These are phyloP conservation scores for Zizania latifolia DNA, from an alignment of 176 grass and related monocot genomes.

Conservation along the genomic window DNA sequence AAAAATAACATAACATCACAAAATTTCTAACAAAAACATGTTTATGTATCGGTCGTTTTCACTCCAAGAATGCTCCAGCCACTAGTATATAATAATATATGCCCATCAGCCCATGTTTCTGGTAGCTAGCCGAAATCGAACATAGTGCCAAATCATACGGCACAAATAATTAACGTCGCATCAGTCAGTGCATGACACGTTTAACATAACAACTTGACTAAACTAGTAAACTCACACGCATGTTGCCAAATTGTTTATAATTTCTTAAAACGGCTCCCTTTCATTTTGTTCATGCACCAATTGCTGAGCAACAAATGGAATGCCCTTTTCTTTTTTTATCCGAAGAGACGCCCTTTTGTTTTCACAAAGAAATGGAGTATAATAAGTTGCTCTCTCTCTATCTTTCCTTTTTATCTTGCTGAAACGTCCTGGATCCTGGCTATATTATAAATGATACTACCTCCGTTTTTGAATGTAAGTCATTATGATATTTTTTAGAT, in stretches of 20 bases:
- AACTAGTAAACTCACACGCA: neutral
- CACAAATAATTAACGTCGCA: neutral
- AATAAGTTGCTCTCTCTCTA: neutral
- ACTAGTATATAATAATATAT: neutral
- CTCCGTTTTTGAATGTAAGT: no score
- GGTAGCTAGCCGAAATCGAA: neutral
- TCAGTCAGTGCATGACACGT: neutral
- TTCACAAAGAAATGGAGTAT: neutral
- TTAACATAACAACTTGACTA: neutral
- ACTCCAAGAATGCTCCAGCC: neutral
- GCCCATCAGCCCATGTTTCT: no score
- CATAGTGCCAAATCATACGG: neutral
- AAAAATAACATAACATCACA: neutral
- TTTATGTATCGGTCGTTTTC: neutral
- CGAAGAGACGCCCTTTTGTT: no score
- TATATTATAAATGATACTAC: no score
- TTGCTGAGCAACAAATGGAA: neutral
- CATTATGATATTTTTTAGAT: no score
- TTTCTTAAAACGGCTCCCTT: neutral
- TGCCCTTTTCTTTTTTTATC: neutral
- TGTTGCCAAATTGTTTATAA: neutral
- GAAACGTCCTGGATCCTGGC: no score
- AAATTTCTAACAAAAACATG: neutral
- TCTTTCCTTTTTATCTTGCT: no score
- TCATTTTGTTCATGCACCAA: neutral